These are phyloP conservation scores for Pleurotus platypus DNA, from an alignment of 768 basidiomycete species.

Conservation along the genomic window DNA sequence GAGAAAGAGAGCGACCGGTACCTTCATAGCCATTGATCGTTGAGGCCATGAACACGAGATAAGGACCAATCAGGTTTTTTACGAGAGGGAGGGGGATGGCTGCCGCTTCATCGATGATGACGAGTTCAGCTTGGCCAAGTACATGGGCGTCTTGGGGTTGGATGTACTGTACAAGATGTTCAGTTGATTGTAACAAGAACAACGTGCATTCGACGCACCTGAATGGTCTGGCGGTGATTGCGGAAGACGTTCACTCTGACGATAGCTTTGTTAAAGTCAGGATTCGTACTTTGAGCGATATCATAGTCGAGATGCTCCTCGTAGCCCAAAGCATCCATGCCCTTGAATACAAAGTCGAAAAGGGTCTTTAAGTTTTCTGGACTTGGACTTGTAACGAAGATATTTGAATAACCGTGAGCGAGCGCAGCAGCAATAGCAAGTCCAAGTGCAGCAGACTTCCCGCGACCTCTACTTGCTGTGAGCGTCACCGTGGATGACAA, in stretches of 20 bases:
- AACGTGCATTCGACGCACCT: slow-evolving; percentile 48
- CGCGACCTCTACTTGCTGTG: slow-evolving; percentile 92
- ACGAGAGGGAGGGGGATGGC: slow-evolving; percentile 97
- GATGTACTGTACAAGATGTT: slow-evolving; percentile 68
- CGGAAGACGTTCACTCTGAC: slow-evolving; percentile 94
- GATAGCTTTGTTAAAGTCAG: slow-evolving; percentile 92
- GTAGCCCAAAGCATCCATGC: slow-evolving; percentile 89
- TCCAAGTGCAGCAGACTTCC: slow-evolving; percentile 96
- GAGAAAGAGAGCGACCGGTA: slow-evolving; percentile 95
- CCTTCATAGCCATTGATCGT: slow-evolving; percentile 99
- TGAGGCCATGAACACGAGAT: slow-evolving; percentile 98
- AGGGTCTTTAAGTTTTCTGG: slow-evolving; percentile 97
- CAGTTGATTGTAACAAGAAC: not conserved
- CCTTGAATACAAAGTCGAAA: slow-evolving; percentile 98
- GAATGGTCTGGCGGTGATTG: slow-evolving; percentile 93
- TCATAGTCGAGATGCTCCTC: slow-evolving; percentile 99
- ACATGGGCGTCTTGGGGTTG: slow-evolving; percentile 98
- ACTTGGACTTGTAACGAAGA: slow-evolving; percentile 96
- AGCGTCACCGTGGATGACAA: slow-evolving; percentile 92
- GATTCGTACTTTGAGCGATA: slow-evolving; percentile 90
- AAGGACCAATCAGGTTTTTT: slow-evolving; percentile 89
- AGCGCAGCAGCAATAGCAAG: slow-evolving; percentile 91
- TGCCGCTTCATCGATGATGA: slow-evolving; percentile 98
- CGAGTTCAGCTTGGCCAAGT: slow-evolving; percentile 93
- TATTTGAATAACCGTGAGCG: slow-evolving; percentile 92